Evolutionary conservation across 257 asterid species (phyloP).

Genomic region (Linaria vulgaris): DNA sequence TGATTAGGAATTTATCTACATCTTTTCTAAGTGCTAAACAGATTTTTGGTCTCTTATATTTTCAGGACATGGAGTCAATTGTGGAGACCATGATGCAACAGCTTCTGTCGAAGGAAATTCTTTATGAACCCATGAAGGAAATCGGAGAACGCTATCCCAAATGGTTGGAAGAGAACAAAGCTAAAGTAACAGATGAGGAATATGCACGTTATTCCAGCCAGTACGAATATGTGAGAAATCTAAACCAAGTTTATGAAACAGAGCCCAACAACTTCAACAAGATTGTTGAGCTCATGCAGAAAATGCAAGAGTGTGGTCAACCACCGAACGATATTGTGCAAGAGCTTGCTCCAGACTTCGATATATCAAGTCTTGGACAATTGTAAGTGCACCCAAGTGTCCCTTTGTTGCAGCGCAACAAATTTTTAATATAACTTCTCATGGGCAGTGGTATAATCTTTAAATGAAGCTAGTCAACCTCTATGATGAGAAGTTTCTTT

Average conservation of each 20-base stretch:
- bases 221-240: constrained; percentile 63
- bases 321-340: constrained; percentile 90
- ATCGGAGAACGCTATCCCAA: constrained; percentile 88
- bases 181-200: constrained; percentile 61
- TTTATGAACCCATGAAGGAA: constrained; percentile 95
- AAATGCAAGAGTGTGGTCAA: constrained; percentile 99
- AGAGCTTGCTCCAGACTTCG: constrained; percentile 91
- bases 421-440: not conserved
- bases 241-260: constrained; percentile 64
- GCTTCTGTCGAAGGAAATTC: constrained; percentile 90
- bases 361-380: constrained; percentile 73
- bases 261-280: constrained; percentile 89
- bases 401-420: not conserved
- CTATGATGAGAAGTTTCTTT: not conserved
- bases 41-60: not conserved
- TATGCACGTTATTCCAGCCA: constrained; percentile 59
- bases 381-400: constrained; percentile 51
- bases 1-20: not conserved
- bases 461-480: not conserved
- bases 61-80: constrained; percentile 88
- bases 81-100: constrained; percentile 99
- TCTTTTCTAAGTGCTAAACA: constrained; percentile 4
- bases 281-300: constrained; percentile 97
- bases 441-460: not conserved
- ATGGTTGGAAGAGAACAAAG: constrained; percentile 82